Percentiles rank a stretch among this genome's conserved stretches.
Conservation (phyloP, 441 rosid species). For the Jatropha multifida region DNA sequence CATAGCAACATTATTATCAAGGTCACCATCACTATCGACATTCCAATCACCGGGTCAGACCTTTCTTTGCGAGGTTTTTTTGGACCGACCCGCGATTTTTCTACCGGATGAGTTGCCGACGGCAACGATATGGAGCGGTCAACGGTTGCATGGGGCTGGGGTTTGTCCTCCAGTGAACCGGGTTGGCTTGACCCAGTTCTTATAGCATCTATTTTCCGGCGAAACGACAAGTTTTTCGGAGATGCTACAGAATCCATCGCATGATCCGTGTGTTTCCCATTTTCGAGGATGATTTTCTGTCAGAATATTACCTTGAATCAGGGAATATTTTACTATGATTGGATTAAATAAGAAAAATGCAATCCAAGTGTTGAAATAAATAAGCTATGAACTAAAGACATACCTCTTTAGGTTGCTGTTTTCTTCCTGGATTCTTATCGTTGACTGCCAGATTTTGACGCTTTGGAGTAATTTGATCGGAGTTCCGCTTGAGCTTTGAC, state of each 20-base stretch:
- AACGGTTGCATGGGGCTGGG: constrained; percentile 5
- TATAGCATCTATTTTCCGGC: constrained; percentile 27
- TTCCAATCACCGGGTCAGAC: constrained; percentile 48
- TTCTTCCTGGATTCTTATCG: background rate
- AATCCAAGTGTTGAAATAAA: too few relatives aligned
- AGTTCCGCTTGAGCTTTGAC: constrained; percentile 11
- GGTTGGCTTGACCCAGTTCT: constrained; percentile 25
- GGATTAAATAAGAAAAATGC: background rate
- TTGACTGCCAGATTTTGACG: background rate
- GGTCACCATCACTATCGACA: constrained; percentile 53
- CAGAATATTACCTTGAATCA: background rate
- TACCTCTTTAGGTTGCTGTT: constrained; percentile 4
- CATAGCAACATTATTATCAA: constrained; percentile 54
- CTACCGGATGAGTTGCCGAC: background rate
- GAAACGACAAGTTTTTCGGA: constrained; percentile 16
- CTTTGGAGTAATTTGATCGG: background rate
- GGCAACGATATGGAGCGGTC: constrained; percentile 21
- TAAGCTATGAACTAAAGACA: background rate
- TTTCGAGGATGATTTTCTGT: constrained; percentile 18
- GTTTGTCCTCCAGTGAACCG: constrained; percentile 24
- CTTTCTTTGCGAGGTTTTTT: background rate
- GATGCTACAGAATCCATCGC: constrained; percentile 7
- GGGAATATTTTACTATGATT: background rate
- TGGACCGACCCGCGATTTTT: background rate
- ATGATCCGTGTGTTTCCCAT: constrained; percentile 19